phyloP scores from a whole-genome alignment of 306 rosid genomes.

The Malus sieversii region DNA sequence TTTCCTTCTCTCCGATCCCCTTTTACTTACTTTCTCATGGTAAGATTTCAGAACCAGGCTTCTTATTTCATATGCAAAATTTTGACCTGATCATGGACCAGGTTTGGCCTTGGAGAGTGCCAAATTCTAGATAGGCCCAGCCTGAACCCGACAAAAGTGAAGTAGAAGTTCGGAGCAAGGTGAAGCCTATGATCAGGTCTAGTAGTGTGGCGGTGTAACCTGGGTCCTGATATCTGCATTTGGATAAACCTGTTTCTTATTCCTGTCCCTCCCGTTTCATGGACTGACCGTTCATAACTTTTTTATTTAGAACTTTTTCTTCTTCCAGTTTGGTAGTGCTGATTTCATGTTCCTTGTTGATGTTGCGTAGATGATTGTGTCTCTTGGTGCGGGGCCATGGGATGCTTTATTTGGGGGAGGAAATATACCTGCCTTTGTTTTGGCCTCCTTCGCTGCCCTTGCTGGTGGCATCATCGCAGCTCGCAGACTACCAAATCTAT shows the following conservation, averaged over 20 bases:
- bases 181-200: neutral
- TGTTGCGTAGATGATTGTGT: constrained; percentile 64
- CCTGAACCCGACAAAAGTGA: neutral
- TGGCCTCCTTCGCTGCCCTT: constrained; percentile 72
- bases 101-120: neutral
- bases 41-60: neutral
- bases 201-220: neutral
- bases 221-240: neutral
- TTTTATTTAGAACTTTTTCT: neutral
- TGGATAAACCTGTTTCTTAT: neutral
- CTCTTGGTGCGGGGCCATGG: constrained; percentile 95
- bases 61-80: neutral
- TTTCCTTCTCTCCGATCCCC: neutral
- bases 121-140: neutral
- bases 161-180: neutral
- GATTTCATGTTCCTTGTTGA: constrained; percentile 1
- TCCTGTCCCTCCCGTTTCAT: neutral
- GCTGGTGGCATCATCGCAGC: constrained; percentile 65
- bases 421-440: constrained; percentile 80
- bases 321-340: neutral
- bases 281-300: neutral
- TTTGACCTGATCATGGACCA: neutral
- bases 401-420: constrained; percentile 95
- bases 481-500: constrained; percentile 56
- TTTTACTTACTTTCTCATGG: neutral